These are phyloP conservation scores for Ascoidea tarda DNA, from an alignment of 805 yeast species.

Conservation along the genomic window DNA sequence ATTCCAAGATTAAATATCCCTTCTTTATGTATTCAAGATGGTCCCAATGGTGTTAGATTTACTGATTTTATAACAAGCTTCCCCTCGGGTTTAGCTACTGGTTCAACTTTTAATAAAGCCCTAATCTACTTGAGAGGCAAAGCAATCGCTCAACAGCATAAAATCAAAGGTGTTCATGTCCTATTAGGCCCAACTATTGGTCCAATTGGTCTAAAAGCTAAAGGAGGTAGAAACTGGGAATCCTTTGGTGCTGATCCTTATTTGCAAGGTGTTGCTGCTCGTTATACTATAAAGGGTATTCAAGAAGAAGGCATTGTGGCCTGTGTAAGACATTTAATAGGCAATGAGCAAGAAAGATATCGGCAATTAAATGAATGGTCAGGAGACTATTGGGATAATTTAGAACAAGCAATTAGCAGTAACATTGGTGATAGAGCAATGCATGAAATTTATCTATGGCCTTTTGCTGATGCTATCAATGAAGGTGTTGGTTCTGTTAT, in stretches of 20 bases:
- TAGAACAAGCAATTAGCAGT: slow-evolving; percentile 30
- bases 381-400: slow-evolving; percentile 28
- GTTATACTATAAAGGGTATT: slow-evolving; percentile 36
- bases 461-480: slow-evolving; percentile 46
- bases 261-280: slow-evolving; percentile 39
- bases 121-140: slow-evolving; percentile 38
- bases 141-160: slow-evolving; percentile 42
- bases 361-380: slow-evolving; percentile 40
- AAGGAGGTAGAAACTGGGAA: slow-evolving; percentile 56
- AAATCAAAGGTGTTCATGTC: slow-evolving; percentile 38
- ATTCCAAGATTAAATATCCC: slow-evolving; percentile 41
- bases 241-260: slow-evolving; percentile 51
- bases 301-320: slow-evolving; percentile 48
- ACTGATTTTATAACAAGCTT: slow-evolving; percentile 42
- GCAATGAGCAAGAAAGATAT: slow-evolving; percentile 50
- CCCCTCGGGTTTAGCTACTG: slow-evolving; percentile 47
- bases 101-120: slow-evolving; percentile 39
- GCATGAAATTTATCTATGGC: slow-evolving; percentile 54
- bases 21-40: slow-evolving; percentile 45
- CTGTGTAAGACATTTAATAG: slow-evolving; percentile 40
- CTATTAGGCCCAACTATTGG: slow-evolving; percentile 45
- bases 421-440: slow-evolving; percentile 46
- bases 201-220: slow-evolving; percentile 47
- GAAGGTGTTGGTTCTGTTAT: slow-evolving; percentile 51
- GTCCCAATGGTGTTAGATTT: slow-evolving; percentile 44